Base-by-base conservation (phyloP, 176 grass and related monocot genomes). In the Avena atlantica region DNA sequence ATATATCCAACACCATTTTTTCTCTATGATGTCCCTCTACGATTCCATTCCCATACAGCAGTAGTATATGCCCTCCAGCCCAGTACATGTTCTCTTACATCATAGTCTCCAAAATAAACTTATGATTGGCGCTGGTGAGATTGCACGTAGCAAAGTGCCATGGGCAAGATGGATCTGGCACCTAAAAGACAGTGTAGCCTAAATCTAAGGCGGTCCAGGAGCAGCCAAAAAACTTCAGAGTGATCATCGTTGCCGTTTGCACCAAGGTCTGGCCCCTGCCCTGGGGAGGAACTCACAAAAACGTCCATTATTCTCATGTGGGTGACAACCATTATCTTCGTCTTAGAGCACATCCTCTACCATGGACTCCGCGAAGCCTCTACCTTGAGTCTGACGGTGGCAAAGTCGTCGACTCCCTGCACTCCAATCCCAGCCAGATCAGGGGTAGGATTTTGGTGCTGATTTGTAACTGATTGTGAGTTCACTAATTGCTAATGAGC, bases 1-100 rank as follows among this genome's bases (percentile, higher is more conserved):
- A 80, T 34, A 69, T 55, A 72, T 65, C 7, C 19, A 84, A 57
- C 14, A 14, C n/a, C 42, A 70, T 31, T 62, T 37, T 80, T 53
- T 21, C 14, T 53, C 53, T 70, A 52, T 0, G 42, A 16, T 31
- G 72, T 48, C 16, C 74, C 21, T 7, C 27, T 24, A 70, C 13
- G 53, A 15, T 40, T 52, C 3, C 34, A 58, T 69, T 59, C 14
- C 60, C 21, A 48, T 69, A 70, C 49, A 81, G 15, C 16, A 70
- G 65, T 70, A 70, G 19, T 70, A 19, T 82, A 45, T 47, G 45
- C 47, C 59, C 72, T 16, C 14, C 17, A 29, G 15, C 51, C 69
- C 27, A 74, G 45, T 66, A n/a, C 17, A 53, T 75, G 50, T 51
- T 24, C 45, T 74, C 21, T 16, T 16, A 25, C 21, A 42, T 65